A percentile compares a stretch with the other conserved stretches of the same genome.
Evolutionary conservation across 2,329 filamentous ascomycete species (phyloP).

Genomic region (Talaromyces amestolkiae): DNA sequence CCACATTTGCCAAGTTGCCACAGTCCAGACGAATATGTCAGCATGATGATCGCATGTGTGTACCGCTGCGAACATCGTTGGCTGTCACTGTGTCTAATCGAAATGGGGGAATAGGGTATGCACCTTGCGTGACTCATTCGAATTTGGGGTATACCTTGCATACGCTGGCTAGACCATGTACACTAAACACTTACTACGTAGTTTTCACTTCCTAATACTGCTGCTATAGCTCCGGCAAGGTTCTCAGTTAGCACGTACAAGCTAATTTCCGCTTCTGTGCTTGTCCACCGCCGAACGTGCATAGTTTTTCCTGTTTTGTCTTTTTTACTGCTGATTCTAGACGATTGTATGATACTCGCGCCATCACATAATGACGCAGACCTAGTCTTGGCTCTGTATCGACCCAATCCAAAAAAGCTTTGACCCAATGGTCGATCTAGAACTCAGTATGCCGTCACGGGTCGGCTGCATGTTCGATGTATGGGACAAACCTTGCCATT

Average conservation of each 20-base stretch:
- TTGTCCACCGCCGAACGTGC: neutral
- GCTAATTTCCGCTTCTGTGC: neutral
- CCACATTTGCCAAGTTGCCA: neutral
- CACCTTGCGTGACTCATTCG: constrained; percentile 10
- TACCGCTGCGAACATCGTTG: neutral
- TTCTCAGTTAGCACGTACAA: neutral
- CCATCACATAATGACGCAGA: constrained; percentile 8
- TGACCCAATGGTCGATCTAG: constrained; percentile 2
- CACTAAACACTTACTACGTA: too few relatives aligned
- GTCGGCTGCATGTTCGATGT: neutral
- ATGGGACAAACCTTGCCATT: neutral
- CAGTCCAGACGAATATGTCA: neutral
- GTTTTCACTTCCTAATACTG: too few relatives aligned
- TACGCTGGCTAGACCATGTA: neutral
- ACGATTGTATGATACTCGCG: neutral
- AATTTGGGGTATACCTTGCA: constrained; percentile 6
- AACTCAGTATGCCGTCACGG: constrained; percentile 2
- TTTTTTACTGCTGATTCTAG: neutral
- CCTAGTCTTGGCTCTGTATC: neutral
- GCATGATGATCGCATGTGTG: neutral
- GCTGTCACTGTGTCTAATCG: neutral
- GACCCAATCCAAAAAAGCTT: neutral
- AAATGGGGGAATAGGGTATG: neutral
- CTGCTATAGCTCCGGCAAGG: neutral
- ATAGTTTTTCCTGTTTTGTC: neutral